phyloP scores from a whole-genome alignment of 441 rosid genomes.

The Euphorbia corollata region DNA sequence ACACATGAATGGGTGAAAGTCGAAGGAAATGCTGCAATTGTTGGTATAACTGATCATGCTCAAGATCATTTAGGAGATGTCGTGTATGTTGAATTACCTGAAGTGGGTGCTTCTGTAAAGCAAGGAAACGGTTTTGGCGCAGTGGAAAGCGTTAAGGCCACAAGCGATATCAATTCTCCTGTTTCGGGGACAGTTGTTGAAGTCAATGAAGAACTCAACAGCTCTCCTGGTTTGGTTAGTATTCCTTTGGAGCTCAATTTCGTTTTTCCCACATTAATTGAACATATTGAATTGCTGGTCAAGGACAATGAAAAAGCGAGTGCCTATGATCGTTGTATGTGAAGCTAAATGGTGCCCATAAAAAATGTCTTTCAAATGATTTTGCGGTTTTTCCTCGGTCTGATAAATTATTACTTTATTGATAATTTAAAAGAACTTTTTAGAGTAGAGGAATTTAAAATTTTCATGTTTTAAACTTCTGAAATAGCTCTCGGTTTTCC shows the following conservation, averaged over 20 bases:
- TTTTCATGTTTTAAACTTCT: neutral
- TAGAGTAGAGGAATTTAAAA: too few species aligned
- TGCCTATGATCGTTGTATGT: neutral
- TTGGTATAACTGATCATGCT: constrained; percentile 93
- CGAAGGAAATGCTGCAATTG: constrained; percentile 56
- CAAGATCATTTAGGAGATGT: constrained; percentile 95
- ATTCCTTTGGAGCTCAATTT: constrained; percentile 5
- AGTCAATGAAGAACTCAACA: constrained; percentile 53
- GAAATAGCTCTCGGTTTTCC: neutral
- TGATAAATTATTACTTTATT: neutral
- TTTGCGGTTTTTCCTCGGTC: neutral
- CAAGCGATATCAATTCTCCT: constrained; percentile 82
- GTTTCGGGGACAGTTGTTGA: constrained; percentile 73
- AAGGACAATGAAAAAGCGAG: neutral
- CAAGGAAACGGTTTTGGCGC: constrained; percentile 84
- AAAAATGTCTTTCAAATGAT: neutral
- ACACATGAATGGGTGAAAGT: constrained; percentile 92
- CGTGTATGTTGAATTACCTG: constrained; percentile 88
- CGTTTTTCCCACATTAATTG: constrained; percentile 3
- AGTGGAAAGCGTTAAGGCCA: constrained; percentile 95
- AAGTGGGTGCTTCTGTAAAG: constrained; percentile 47
- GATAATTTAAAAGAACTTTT: neutral
- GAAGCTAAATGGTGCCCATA: neutral
- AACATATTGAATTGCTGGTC: neutral
- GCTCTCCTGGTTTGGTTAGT: constrained; percentile 77